Evolutionary conservation across 768 basidiomycete species (phyloP), one percentile per base, ranked within the genome.

Genomic region (Pulveroboletus sp.): DNA sequence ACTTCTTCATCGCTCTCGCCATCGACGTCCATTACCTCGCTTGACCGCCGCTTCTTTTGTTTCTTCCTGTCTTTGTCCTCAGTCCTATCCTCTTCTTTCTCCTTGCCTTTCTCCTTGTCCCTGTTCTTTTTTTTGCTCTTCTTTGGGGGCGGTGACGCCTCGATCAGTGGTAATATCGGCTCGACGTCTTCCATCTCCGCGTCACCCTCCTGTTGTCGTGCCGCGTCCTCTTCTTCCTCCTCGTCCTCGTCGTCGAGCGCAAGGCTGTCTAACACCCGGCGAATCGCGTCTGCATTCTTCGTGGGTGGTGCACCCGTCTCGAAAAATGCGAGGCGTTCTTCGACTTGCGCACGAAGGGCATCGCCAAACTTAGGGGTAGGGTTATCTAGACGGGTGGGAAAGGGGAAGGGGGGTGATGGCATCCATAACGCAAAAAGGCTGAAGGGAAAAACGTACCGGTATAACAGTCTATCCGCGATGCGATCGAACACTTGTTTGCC

Each of bases 401-500:
- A 28, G 8, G 6, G 6, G 12, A 15, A 18, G 31, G 4, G 10
- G 11, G 30, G 11, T 11, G n/a, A 26, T 17, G 15, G 10, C 38
- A 12, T 43, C 8, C 2, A 5, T 39, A 26, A 28, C 6, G 3
- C 24, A 8, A 8, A 14, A 15, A 18, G 32, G 4, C 32, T 2
- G 30, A 11, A 12, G 27, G 27, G 8, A 6, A 32, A 17, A 9
- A 18, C 79, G 47, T 59, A 88, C 90, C 90, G 2, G 86, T 76
- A 65, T 89, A 98, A 69, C 93, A 97, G 67, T 98, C 95, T 70
- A 98, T 97, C 47, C 95, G 80, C 14, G 92, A 89, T 2, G 95
- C 95, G 59, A 98, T 97, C 48, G 93, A 94, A 65, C 92, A 93
- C 71, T 98, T 98, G 79, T 98, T 98, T 35, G 95, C 95, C 8